These are phyloP conservation scores for Talaromyces atroroseus DNA, from an alignment of 2,329 filamentous ascomycete genomes.

Conservation along the genomic window DNA sequence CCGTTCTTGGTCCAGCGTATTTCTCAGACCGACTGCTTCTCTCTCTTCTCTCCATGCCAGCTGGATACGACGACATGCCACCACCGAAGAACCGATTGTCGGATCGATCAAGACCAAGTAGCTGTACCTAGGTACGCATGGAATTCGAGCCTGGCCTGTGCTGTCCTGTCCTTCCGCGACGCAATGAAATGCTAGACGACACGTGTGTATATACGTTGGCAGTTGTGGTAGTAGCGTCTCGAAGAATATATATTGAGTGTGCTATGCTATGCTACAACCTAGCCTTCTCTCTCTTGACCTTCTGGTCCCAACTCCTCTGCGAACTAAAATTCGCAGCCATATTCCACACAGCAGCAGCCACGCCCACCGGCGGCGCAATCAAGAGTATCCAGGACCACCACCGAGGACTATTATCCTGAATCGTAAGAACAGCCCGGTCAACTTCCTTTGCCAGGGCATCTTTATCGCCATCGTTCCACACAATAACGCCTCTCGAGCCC, in stretches of 20 bases:
- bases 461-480: conserved; percentile 82
- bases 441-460: conserved; percentile 66
- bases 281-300: conserved; percentile 50
- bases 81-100: no score
- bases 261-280: conserved; percentile 8
- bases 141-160: no score
- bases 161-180: no score
- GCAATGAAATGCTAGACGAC: no score
- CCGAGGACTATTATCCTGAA: conserved; percentile 60
- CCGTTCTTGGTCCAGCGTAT: conserved; percentile 23
- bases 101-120: no score
- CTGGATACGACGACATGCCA: neutral
- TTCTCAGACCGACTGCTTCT: conserved; percentile 26
- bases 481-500: conserved; percentile 62
- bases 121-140: no score
- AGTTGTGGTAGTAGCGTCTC: no score
- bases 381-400: conserved; percentile 78
- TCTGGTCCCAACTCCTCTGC: conserved; percentile 64
- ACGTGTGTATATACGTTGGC: no score
- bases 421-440: conserved; percentile 56
- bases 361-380: conserved; percentile 68
- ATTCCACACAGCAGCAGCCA: conserved; percentile 62
- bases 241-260: no score
- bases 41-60: neutral
- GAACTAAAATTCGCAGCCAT: conserved; percentile 66